phyloP scores from a whole-genome alignment of 805 yeast genomes.

The Pichia occidentalis region DNA sequence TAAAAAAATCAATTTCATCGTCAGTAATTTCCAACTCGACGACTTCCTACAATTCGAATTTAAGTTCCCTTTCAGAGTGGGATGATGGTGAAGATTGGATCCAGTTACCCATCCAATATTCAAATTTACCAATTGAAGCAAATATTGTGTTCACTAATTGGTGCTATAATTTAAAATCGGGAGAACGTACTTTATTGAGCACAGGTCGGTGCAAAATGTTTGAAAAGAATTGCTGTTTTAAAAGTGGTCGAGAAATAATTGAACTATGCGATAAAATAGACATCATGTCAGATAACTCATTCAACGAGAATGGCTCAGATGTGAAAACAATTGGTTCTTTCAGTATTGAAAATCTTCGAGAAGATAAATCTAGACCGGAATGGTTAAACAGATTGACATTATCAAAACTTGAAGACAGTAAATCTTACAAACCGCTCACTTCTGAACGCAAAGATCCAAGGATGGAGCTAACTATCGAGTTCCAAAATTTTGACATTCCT shows the following conservation, averaged over 20 bases:
- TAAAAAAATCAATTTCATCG: neutral
- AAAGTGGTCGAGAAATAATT: constrained; percentile 44
- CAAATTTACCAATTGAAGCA: constrained; percentile 62
- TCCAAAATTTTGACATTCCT: constrained; percentile 64
- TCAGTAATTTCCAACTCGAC: neutral
- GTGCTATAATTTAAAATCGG: constrained; percentile 54
- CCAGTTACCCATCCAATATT: constrained; percentile 61
- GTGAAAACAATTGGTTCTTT: too few relatives aligned
- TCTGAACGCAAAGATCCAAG: constrained; percentile 9
- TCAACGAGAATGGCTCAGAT: too few relatives aligned
- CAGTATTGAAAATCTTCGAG: constrained; percentile 8
- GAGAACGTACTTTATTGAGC: constrained; percentile 48
- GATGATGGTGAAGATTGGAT: constrained; percentile 42
- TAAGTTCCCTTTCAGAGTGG: neutral
- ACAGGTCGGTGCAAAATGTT: constrained; percentile 40
- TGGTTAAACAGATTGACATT: constrained; percentile 70
- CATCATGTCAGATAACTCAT: neutral
- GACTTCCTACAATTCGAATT: neutral
- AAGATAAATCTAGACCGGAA: constrained; percentile 29
- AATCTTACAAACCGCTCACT: constrained; percentile 12
- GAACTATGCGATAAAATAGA: neutral
- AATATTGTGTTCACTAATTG: constrained; percentile 55
- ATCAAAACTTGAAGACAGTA: constrained; percentile 39
- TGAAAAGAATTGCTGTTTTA: constrained; percentile 44
- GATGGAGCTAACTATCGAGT: constrained; percentile 35